phyloP scores from a whole-genome alignment of 345 rosid species.

The Sapria himalayana region DNA sequence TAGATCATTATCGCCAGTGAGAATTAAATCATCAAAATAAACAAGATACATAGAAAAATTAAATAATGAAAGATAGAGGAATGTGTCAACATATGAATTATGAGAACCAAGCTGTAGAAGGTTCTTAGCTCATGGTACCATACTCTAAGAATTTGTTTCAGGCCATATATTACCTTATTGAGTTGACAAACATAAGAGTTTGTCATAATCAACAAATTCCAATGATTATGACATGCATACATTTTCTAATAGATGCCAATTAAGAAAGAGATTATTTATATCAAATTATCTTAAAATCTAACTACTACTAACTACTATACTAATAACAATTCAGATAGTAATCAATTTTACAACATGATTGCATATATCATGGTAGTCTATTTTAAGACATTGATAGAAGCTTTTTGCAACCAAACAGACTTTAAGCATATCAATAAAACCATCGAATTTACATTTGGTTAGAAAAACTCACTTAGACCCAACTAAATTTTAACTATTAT shows the following conservation, averaged over 20 bases:
- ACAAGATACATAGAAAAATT: background rate
- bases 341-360: background rate
- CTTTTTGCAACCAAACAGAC: background rate
- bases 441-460: background rate
- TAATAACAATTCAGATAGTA: no score
- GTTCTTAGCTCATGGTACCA: background rate
- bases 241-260: no score
- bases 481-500: background rate
- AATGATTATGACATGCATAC: background rate
- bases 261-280: background rate
- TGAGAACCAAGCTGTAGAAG: background rate
- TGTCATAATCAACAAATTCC: background rate
- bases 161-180: background rate
- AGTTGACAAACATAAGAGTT: background rate
- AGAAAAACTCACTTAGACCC: conserved; percentile 2
- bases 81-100: background rate
- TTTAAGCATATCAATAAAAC: no score
- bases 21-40: no score
- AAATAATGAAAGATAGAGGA: background rate
- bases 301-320: background rate
- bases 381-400: background rate
- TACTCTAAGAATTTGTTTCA: background rate
- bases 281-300: background rate
- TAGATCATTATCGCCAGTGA: background rate
- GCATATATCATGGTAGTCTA: background rate